Conservation (phyloP, 345 rosid genomes). For the Eucalyptus fibrosa region DNA sequence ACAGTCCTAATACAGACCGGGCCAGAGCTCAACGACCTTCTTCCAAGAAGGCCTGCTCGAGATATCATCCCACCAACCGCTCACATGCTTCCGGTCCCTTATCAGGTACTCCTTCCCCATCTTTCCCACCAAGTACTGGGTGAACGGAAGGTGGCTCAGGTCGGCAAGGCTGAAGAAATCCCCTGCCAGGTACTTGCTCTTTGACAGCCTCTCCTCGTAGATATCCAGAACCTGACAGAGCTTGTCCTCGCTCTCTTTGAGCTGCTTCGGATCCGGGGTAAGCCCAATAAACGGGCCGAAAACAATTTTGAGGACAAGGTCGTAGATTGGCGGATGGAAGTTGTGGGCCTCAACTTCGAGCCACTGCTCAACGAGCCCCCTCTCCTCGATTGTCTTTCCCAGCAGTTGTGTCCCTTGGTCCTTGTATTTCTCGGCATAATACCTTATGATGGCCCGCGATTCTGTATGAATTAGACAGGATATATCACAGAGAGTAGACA, state of each 20-base stretch:
- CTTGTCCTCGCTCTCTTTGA: slow-evolving; percentile 54
- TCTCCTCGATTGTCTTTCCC: slow-evolving; percentile 27
- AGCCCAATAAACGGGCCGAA: slow-evolving; percentile 29
- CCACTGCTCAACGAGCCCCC: slow-evolving; percentile 66
- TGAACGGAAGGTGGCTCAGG: slow-evolving; percentile 48
- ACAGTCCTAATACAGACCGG: neutral
- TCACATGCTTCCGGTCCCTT: slow-evolving; percentile 43
- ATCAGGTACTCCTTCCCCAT: slow-evolving; percentile 38
- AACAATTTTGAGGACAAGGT: slow-evolving; percentile 22
- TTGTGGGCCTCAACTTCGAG: slow-evolving; percentile 47
- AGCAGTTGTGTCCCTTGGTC: slow-evolving; percentile 28
- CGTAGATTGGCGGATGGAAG: slow-evolving; percentile 33
- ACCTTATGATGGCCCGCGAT: slow-evolving; percentile 62
- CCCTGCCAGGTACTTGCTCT: slow-evolving; percentile 57
- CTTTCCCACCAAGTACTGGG: slow-evolving; percentile 43
- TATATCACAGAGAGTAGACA: neutral
- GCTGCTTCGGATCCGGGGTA: slow-evolving; percentile 27
- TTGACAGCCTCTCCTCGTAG: slow-evolving; percentile 48
- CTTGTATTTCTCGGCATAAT: slow-evolving; percentile 54
- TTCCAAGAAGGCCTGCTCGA: slow-evolving; percentile 58
- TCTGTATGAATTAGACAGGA: slow-evolving; percentile 8
- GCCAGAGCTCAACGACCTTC: slow-evolving; percentile 21
- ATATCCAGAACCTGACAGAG: slow-evolving; percentile 39
- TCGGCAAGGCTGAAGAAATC: slow-evolving; percentile 66
- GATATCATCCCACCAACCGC: slow-evolving; percentile 60